Percentiles rank a stretch among this genome's conserved stretches.
phyloP scores from a whole-genome alignment of 306 rosid genomes.

The Lagenaria siceraria region DNA sequence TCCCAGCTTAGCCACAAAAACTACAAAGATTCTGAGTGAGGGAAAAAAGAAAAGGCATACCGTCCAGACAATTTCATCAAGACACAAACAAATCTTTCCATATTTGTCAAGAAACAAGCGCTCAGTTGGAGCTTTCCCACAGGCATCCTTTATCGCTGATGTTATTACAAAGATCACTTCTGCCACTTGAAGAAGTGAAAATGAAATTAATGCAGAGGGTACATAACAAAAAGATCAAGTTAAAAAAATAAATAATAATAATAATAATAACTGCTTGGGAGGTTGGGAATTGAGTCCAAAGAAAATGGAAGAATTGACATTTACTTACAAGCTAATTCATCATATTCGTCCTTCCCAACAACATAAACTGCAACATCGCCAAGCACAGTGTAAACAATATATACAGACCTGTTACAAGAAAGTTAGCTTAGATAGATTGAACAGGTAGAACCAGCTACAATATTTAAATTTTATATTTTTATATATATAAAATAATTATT shows the following conservation, averaged over 20 bases:
- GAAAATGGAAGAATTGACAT: background rate
- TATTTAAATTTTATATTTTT: too few relatives aligned
- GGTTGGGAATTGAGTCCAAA: background rate
- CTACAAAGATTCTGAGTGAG: background rate
- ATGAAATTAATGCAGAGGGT: background rate
- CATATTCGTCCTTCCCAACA: constrained; percentile 87
- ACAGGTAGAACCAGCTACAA: background rate
- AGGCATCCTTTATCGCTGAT: constrained; percentile 82
- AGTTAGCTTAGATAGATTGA: background rate
- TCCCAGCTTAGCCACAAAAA: background rate
- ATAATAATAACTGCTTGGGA: background rate
- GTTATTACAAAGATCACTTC: constrained; percentile 83
- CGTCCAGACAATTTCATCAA: constrained; percentile 97
- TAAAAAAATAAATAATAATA: background rate
- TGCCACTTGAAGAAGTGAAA: constrained; percentile 39
- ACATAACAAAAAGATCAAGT: background rate
- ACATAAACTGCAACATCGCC: constrained; percentile 86
- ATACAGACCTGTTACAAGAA: constrained; percentile 67
- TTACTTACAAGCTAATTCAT: constrained; percentile 82
- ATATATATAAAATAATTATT: too few relatives aligned
- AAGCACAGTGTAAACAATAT: constrained; percentile 79
- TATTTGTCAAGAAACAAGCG: constrained; percentile 91
- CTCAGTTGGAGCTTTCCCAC: constrained; percentile 83
- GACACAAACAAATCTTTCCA: constrained; percentile 81
- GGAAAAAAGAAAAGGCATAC: constrained; percentile 22